Evolutionary conservation across 768 basidiomycete species (phyloP).

Genomic region (Xerocomellus intermedius): DNA sequence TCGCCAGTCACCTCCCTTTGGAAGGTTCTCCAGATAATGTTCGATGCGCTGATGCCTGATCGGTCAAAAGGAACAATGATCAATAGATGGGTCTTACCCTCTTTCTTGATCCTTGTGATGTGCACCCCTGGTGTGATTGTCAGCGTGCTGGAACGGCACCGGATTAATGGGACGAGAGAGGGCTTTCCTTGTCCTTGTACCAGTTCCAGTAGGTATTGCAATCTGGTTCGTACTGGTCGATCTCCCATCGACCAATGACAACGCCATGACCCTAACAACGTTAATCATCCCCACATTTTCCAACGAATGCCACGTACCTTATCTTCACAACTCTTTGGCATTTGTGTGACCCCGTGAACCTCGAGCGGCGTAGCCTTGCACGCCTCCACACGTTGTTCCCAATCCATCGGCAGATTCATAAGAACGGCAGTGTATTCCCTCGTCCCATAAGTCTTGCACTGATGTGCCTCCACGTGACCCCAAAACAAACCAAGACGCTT

Average conservation of each 20-base stretch:
- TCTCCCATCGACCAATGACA: constrained; percentile 28
- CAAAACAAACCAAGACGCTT: constrained; percentile 23
- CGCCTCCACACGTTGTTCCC: constrained; percentile 20
- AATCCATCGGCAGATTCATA: constrained; percentile 26
- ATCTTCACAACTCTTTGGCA: constrained; percentile 24
- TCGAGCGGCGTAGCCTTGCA: constrained; percentile 24
- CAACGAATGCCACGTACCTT: constrained; percentile 8
- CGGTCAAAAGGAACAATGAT: background rate
- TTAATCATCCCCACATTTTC: background rate
- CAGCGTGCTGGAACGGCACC: background rate
- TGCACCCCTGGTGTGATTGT: constrained; percentile 22
- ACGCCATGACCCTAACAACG: constrained; percentile 10
- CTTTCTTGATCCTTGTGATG: constrained; percentile 22
- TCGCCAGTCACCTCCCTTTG: constrained; percentile 27
- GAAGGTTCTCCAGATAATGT: constrained; percentile 30
- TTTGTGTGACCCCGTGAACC: constrained; percentile 20
- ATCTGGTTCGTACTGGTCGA: constrained; percentile 26
- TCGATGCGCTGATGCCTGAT: constrained; percentile 28
- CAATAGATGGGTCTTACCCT: constrained; percentile 13
- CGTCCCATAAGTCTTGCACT: constrained; percentile 29
- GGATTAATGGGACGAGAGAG: background rate
- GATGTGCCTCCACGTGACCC: constrained; percentile 14
- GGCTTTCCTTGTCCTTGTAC: constrained; percentile 31
- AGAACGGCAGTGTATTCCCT: constrained; percentile 32
- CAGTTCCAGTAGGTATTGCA: constrained; percentile 25